A percentile compares a stretch with the other conserved stretches of the same genome.
These are phyloP conservation scores for Lachancea quebecensis DNA, from an alignment of 805 yeast genomes.

Conservation along the genomic window DNA sequence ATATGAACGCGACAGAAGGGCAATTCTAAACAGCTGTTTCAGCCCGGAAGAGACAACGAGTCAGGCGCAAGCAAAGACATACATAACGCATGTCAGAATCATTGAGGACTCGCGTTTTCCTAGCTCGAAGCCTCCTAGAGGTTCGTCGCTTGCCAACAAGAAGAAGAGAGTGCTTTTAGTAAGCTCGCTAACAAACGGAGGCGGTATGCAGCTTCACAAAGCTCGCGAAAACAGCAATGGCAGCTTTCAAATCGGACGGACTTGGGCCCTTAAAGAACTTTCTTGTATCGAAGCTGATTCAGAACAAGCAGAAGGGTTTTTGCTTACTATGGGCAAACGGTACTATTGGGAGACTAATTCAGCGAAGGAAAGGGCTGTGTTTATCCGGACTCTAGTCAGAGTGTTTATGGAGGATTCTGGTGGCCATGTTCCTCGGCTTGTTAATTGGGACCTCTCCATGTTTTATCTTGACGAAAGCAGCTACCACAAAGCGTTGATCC, in stretches of 20 bases:
- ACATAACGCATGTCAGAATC: conserved; percentile 69
- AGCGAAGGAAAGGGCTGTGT: conserved; percentile 51
- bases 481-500: conserved; percentile 29
- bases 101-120: conserved; percentile 71
- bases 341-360: conserved; percentile 77
- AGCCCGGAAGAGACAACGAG: conserved; percentile 32
- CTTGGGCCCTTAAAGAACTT: conserved; percentile 81
- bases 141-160: conserved; percentile 40
- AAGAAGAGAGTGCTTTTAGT: conserved; percentile 52
- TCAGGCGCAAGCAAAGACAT: conserved; percentile 40
- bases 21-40: conserved; percentile 45
- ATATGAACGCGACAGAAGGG: conserved; percentile 48
- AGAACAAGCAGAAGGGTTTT: conserved; percentile 49
- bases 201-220: conserved; percentile 74
- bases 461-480: conserved; percentile 36
- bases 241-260: conserved; percentile 80
- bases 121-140: conserved; percentile 57
- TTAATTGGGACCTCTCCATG: conserved; percentile 43
- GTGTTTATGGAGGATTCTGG: conserved; percentile 49
- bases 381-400: conserved; percentile 46
- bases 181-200: conserved; percentile 47
- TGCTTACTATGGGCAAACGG: conserved; percentile 58
- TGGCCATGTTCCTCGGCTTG: conserved; percentile 47
- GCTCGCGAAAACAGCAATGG: conserved; percentile 75
- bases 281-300: conserved; percentile 46